These are phyloP conservation scores for Phytophthora melonis DNA, from an alignment of 352 stramenopile species.

Conservation along the genomic window DNA sequence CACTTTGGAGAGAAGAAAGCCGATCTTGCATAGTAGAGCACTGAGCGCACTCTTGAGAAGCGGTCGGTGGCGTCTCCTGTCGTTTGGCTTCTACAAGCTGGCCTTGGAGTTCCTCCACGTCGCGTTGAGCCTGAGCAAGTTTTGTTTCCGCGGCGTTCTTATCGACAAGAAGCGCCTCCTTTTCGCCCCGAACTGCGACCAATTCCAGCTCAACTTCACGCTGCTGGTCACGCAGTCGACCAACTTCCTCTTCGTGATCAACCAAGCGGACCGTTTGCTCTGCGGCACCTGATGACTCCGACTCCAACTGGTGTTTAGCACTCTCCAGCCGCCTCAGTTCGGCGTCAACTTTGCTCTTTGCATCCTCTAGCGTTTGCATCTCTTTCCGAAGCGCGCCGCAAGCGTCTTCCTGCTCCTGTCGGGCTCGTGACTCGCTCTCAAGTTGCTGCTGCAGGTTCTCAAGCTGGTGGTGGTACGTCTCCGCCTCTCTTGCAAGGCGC, in stretches of 20 bases:
- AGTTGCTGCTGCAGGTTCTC: constrained; percentile 24
- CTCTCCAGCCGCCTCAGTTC: constrained; percentile 34
- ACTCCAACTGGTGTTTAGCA: constrained; percentile 32
- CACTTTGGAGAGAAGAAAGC: constrained; percentile 26
- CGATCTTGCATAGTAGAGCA: constrained; percentile 26
- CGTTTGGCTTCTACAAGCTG: constrained; percentile 14
- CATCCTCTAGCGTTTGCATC: constrained; percentile 26
- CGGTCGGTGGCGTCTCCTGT: background rate
- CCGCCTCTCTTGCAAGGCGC: background rate
- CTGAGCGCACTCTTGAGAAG: constrained; percentile 13
- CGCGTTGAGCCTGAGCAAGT: background rate
- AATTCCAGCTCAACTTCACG: constrained; percentile 33
- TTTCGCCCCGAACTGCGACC: constrained; percentile 22
- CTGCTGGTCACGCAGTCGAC: constrained; percentile 25
- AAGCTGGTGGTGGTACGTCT: constrained; percentile 29
- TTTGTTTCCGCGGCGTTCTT: constrained; percentile 24
- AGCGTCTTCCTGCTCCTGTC: constrained; percentile 29
- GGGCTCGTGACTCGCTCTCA: constrained; percentile 14
- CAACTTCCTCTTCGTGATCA: constrained; percentile 41
- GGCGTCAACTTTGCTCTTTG: constrained; percentile 19
- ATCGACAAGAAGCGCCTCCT: constrained; percentile 2
- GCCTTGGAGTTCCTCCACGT: constrained; percentile 21
- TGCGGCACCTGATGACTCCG: constrained; percentile 17
- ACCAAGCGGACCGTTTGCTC: constrained; percentile 8
- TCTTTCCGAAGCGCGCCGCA: constrained; percentile 27